Evolutionary conservation across 495 filamentous ascomycete species (phyloP).

Genomic region (Trichoderma reesei): DNA sequence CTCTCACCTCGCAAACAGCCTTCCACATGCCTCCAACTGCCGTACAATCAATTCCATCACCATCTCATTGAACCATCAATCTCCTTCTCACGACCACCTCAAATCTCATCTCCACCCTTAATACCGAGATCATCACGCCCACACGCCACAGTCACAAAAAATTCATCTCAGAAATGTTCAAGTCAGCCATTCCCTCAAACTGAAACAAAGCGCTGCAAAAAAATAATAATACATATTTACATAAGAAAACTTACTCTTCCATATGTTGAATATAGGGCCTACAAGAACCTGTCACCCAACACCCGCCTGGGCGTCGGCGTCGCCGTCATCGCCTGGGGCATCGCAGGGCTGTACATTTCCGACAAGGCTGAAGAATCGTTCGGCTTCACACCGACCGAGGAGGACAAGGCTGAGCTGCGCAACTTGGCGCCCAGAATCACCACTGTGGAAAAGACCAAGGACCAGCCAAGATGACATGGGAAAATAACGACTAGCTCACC

Average conservation of each 20-base stretch:
- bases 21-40: no score
- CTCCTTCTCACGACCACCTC: no score
- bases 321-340: conserved; percentile 35
- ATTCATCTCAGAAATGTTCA: conserved; percentile 6
- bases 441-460: conserved; percentile 1
- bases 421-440: conserved; percentile 29
- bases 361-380: conserved; percentile 33
- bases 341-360: conserved; percentile 28
- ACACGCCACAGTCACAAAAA: no score
- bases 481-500: no score
- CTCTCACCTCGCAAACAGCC: no score
- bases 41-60: no score
- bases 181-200: not conserved
- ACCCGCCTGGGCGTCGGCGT: conserved; percentile 29
- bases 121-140: not conserved
- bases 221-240: not conserved
- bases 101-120: no score
- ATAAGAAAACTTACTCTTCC: not conserved
- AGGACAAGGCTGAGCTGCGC: conserved; percentile 31
- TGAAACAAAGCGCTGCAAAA: no score
- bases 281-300: conserved; percentile 29
- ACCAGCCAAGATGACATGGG: not conserved
- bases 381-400: conserved; percentile 34
- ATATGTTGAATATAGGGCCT: conserved; percentile 17
- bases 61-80: no score